Percentiles rank a stretch among this genome's conserved stretches.
Conservation (phyloP, 2,329 filamentous ascomycete genomes). For the Trichoderma brevicompactum region DNA sequence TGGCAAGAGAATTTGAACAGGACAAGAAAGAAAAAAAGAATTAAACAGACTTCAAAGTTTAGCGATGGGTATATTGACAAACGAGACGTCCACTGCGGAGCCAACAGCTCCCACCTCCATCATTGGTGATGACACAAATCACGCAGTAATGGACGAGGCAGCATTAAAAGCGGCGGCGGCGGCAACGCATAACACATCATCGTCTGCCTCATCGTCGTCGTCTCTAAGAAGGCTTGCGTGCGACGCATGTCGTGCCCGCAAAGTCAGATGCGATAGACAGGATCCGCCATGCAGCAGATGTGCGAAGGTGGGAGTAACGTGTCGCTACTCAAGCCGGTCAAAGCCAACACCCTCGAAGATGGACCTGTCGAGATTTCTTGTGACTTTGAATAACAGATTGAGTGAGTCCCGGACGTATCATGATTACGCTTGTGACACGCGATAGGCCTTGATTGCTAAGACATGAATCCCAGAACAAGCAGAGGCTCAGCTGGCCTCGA, state of each 20-base stretch:
- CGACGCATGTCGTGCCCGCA: conserved; percentile 22
- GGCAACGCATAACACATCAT: not conserved
- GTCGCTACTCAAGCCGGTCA: conserved; percentile 20
- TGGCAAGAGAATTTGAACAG: too few relatives aligned
- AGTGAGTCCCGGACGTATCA: not conserved
- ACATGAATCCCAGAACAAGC: conserved; percentile 9
- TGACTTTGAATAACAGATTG: conserved; percentile 1
- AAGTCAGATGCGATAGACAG: conserved; percentile 23
- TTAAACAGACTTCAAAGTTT: not conserved
- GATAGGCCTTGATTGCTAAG: not conserved
- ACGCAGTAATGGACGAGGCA: not conserved
- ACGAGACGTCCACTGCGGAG: not conserved
- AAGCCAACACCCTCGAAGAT: conserved; percentile 20
- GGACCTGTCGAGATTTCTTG: conserved; percentile 18
- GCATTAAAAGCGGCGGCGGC: not conserved
- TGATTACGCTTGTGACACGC: not conserved
- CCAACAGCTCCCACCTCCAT: not conserved
- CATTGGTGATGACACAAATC: not conserved
- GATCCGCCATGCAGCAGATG: conserved; percentile 22
- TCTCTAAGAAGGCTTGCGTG: conserved; percentile 16
- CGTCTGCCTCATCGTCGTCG: not conserved
- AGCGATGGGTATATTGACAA: not conserved
- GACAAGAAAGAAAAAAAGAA: too few relatives aligned
- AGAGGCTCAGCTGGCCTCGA: conserved; percentile 22
- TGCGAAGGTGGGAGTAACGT: conserved; percentile 12